phyloP scores from a whole-genome alignment of 2,329 filamentous ascomycete species.

The Sclerotinia trifoliorum region DNA sequence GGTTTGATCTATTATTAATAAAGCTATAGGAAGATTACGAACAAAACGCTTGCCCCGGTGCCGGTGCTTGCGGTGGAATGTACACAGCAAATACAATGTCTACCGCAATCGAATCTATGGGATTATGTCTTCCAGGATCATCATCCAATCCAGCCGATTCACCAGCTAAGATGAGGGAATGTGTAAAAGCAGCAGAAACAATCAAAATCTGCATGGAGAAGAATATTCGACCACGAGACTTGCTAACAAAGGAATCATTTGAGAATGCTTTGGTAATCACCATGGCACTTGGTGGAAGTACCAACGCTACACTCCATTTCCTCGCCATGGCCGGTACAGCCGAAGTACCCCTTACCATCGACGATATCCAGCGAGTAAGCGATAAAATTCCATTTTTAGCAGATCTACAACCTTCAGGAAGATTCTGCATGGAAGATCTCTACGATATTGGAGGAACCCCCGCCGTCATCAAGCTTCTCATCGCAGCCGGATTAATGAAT shows the following conservation, averaged over 20 bases:
- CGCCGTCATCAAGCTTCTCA: conserved; percentile 79
- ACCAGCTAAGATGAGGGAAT: conserved; percentile 70
- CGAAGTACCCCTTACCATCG: conserved; percentile 48
- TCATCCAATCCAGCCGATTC: conserved; percentile 67
- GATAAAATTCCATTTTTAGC: conserved; percentile 71
- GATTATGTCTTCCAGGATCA: conserved; percentile 65
- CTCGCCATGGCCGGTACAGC: conserved; percentile 72
- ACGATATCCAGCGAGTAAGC: conserved; percentile 64
- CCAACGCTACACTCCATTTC: conserved; percentile 69
- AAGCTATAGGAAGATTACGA: conserved; percentile 61
- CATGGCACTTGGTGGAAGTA: conserved; percentile 70
- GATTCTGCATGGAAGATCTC: conserved; percentile 84
- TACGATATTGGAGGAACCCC: conserved; percentile 84
- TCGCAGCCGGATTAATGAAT: conserved; percentile 72
- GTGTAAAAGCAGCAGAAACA: conserved; percentile 63
- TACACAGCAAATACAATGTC: conserved; percentile 78
- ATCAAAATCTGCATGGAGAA: conserved; percentile 69
- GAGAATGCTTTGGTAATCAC: conserved; percentile 73
- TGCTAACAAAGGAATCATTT: conserved; percentile 67
- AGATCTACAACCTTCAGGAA: conserved; percentile 72
- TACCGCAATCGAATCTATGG: conserved; percentile 71
- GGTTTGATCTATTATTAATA: not conserved
- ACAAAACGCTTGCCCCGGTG: conserved; percentile 64
- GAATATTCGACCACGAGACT: conserved; percentile 64
- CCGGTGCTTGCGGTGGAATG: conserved; percentile 72